These are phyloP conservation scores for Hordeum pubiflorum DNA, from an alignment of 202 grass and related monocot genomes.

Conservation along the genomic window DNA sequence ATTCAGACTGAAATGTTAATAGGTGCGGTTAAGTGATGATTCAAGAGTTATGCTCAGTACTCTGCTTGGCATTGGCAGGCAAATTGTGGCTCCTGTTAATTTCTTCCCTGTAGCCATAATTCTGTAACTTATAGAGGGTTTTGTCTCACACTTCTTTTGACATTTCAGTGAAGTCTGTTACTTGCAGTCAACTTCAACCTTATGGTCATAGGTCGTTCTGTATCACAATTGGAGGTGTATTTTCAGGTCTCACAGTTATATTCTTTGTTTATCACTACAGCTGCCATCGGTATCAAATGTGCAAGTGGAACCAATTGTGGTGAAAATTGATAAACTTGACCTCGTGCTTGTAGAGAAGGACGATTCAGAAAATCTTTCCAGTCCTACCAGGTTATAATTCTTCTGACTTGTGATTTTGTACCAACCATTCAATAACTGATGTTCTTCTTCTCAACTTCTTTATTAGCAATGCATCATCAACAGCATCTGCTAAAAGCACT, in stretches of 20 bases:
- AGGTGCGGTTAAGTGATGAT: background rate
- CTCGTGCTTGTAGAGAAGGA: constrained; percentile 90
- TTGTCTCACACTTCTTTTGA: background rate
- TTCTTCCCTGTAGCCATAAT: background rate
- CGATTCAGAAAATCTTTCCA: constrained; percentile 62
- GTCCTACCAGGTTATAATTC: constrained; percentile 56
- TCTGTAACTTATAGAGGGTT: background rate
- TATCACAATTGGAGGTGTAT: background rate
- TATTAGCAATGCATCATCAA: constrained; percentile 41
- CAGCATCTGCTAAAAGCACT: constrained; percentile 55
- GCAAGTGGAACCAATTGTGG: constrained; percentile 85
- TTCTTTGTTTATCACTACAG: constrained; percentile 31
- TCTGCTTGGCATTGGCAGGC: background rate
- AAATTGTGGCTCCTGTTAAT: background rate
- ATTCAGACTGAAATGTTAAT: background rate
- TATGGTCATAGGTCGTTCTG: background rate
- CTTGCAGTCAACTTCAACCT: background rate
- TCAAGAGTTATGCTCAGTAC: background rate
- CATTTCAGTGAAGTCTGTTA: background rate
- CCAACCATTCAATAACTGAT: constrained; percentile 11
- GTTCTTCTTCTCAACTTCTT: constrained; percentile 18
- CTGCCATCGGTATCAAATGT: constrained; percentile 99
- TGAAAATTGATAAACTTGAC: constrained; percentile 89
- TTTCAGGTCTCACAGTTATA: background rate
- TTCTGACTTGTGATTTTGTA: background rate